A percentile compares a stretch with the other conserved stretches of the same genome.
Evolutionary conservation across 805 yeast genomes (phyloP).

Genomic region (Novakomyces olei): DNA sequence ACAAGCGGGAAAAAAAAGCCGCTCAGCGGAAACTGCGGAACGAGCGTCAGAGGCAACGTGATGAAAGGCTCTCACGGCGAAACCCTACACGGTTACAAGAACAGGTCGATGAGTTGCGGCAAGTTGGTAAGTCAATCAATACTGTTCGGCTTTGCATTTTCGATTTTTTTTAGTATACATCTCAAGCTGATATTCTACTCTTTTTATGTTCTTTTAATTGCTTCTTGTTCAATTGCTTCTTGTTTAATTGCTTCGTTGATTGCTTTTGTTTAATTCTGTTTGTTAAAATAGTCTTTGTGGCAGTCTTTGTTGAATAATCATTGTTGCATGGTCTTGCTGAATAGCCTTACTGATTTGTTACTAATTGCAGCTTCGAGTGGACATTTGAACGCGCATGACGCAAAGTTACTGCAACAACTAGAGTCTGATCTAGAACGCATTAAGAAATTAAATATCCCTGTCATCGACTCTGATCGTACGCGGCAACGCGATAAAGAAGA

Average conservation of each 20-base stretch:
- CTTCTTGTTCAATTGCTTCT: too few relatives aligned
- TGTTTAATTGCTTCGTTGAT: too few relatives aligned
- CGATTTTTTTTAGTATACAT: too few relatives aligned
- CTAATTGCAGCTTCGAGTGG: too few relatives aligned
- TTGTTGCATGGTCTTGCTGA: too few relatives aligned
- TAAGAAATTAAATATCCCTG: neutral
- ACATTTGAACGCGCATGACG: slow-evolving; percentile 1
- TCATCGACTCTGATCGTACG: slow-evolving; percentile 2
- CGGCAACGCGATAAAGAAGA: neutral
- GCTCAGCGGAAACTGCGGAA: slow-evolving; percentile 1
- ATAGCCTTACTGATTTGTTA: too few relatives aligned
- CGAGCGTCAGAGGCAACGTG: neutral
- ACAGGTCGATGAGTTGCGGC: neutral
- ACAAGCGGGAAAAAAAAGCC: neutral
- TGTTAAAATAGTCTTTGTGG: too few relatives aligned
- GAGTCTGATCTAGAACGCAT: neutral
- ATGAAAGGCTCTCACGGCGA: neutral
- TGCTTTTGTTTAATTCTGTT: too few relatives aligned
- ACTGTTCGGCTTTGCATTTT: too few relatives aligned
- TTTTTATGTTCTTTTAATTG: too few relatives aligned
- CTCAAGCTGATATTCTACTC: too few relatives aligned
- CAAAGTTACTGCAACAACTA: neutral
- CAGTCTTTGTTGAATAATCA: too few relatives aligned
- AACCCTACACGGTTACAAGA: neutral
- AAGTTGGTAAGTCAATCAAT: neutral